Evolutionary conservation across 768 basidiomycete genomes (phyloP), one percentile per base, ranked within the genome.

Genomic region (Tricholoma hemisulphureum): DNA sequence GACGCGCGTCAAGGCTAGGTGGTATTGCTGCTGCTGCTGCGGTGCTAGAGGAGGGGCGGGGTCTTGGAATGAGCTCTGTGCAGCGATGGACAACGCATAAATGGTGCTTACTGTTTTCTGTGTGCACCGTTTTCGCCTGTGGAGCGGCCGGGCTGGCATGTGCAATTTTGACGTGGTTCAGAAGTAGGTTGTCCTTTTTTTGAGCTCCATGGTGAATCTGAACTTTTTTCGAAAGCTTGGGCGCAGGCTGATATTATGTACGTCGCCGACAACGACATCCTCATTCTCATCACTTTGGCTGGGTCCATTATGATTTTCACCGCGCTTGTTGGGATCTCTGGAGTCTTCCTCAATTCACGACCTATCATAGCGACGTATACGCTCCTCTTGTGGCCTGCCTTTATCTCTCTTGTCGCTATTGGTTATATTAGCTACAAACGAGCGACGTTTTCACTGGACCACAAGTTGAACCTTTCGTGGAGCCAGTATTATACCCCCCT

Each of bases 401-500:
- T 88, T 56, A 66, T 81, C 26, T 78, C 83, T 4, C 65, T 89
- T 53, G 77, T 85, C 59, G 76, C 82, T 5, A 76, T 88, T 56
- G 87, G 85, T 28, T 89, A 89, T 65, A 74, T 77, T n/a, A 72
- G 81, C 18, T 89, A 88, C 71, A 83, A 84, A 62, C 81, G 85
- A 32, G 74, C 75, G 49, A 73, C 80, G 0, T 83, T 86, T 65
- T 73, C 85, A 31, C 77, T 91, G 57, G 85, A 86, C 60, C 75
- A 81, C 60, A 89, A 89, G 69, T 75, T 89, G 43, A 83, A 86
- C 65, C 73, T 84, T 58, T 78, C 83, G 11, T 91, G 89, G 89
- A 85, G 81, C 60, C 77, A 82, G 56, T 82, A 80, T 65, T 85
- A 85, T 65, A 81, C 82, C 16, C 75, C 80, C 20, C 62, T 73